A percentile compares a stretch with the other conserved stretches of the same genome.
Evolutionary conservation across 208 protist species (phyloP).

Genomic region (Porcisia deanei): DNA sequence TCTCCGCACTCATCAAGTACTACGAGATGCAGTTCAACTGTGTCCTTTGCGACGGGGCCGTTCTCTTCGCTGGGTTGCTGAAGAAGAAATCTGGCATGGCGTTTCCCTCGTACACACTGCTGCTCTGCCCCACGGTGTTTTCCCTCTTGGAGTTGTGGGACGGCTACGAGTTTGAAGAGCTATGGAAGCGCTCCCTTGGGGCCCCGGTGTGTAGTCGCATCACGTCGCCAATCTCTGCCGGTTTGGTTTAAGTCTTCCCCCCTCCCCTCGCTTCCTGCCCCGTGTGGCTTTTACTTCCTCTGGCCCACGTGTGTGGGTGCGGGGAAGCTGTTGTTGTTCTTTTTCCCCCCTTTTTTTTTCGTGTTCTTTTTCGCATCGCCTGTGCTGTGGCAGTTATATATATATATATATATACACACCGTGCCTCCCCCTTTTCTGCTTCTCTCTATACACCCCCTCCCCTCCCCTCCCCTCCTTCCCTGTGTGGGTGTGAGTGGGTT

Average conservation of each 20-base stretch:
- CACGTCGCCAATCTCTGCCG: conserved; percentile 14
- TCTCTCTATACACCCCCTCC: conserved; percentile 1
- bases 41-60: conserved; percentile 52
- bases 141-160: conserved; percentile 78
- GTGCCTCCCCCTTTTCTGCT: neutral
- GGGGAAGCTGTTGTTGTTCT: neutral
- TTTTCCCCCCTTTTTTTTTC: neutral
- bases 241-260: conserved; percentile 13
- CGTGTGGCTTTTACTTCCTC: neutral
- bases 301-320: conserved; percentile 1
- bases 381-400: neutral
- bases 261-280: neutral
- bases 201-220: conserved; percentile 6
- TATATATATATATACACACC: neutral
- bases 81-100: conserved; percentile 45
- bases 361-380: neutral
- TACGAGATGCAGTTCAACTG: conserved; percentile 78
- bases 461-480: conserved; percentile 12
- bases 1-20: conserved; percentile 62
- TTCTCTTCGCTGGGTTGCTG: conserved; percentile 54
- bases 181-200: conserved; percentile 28
- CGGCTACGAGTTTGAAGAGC: conserved; percentile 66
- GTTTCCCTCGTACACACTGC: conserved; percentile 68
- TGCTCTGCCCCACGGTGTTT: conserved; percentile 79
- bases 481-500: too few species aligned